Base-by-base conservation (phyloP, 1,284 basidiomycete genomes). In the Irpex sp. region DNA sequence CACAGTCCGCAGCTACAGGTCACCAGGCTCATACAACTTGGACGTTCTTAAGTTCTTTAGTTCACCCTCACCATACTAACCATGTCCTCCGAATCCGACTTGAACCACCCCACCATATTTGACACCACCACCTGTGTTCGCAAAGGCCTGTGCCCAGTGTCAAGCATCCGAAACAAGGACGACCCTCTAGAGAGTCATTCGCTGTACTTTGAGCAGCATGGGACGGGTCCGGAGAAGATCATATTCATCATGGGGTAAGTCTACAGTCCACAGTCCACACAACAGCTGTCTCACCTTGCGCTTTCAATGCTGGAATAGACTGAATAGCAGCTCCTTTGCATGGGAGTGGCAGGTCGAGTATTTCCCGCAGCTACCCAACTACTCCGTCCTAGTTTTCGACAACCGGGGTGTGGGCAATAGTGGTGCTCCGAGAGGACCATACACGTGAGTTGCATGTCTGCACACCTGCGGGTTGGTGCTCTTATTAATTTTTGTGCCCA, bases 321-420 rank as follows among this genome's bases (percentile, higher is more conserved):
- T 92, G 65, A 90, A 88, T 72, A 80, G 81, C 65, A 85, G 78
- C 60, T 84, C 81, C 4, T 90, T 88, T 68, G 79, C 80, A 1
- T 92, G 89, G 90, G 70, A 74, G 1, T 71, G 76, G 1, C 89
- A 90, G 69, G 84, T 90, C 3, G 72, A 81, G 7, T 75, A 88
- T 67, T 90, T 91, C 66, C 79, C 76, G 13, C 72, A 77, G 26
- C 69, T 75, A 15, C 76, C 79, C 7, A 75, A 81, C 55, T 83
- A 89, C 65, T 86, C 87, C 0, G 78, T 86, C 6, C 79, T 96
- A 1, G 92, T 94, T 0, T 92, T 95, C 68, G 94, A 97, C 73
- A 95, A 97, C 71, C 83, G 93, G 43, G 94, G 94, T 1, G 93
- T 93, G 1, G 92, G 94, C 5, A 86, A 93, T 71, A 90, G 88